phyloP scores from a whole-genome alignment of 805 yeast species.

The Metschnikowia lachancei region DNA sequence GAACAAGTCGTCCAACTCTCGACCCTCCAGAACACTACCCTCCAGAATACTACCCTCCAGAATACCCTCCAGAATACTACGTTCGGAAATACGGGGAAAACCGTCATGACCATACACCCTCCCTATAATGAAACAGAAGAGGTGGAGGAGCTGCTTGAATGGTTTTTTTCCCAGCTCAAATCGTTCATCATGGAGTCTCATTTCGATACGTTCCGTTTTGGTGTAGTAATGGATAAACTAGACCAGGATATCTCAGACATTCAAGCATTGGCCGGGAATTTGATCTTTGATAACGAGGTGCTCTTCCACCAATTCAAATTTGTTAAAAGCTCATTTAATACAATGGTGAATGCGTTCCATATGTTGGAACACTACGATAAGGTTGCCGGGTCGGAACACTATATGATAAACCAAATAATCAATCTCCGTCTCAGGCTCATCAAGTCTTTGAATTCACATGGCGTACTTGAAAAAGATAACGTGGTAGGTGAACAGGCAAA shows the following conservation, averaged over 20 bases:
- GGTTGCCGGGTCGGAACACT: neutral
- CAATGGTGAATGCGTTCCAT: neutral
- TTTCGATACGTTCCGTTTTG: neutral
- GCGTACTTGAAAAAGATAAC: neutral
- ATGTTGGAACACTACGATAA: neutral
- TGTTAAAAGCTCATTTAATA: neutral
- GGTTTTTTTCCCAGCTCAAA: neutral
- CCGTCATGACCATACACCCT: too few relatives aligned
- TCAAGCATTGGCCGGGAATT: neutral
- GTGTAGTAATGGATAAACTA: neutral
- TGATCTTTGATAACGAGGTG: neutral
- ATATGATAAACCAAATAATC: neutral
- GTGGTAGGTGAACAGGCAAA: too few relatives aligned
- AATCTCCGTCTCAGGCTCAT: neutral
- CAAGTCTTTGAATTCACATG: neutral
- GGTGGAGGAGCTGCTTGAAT: neutral
- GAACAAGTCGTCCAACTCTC: too few relatives aligned
- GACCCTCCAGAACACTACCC: too few relatives aligned
- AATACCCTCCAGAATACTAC: too few relatives aligned
- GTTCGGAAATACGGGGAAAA: too few relatives aligned
- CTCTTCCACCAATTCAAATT: neutral
- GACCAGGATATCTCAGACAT: neutral
- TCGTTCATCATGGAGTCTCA: neutral
- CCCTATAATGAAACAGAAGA: neutral
- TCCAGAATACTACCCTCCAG: too few relatives aligned